Percentiles rank a stretch among this genome's conserved stretches.
Evolutionary conservation across 192 early-diverging fungal species (phyloP).

Genomic region (Radiomyces spectabilis): DNA sequence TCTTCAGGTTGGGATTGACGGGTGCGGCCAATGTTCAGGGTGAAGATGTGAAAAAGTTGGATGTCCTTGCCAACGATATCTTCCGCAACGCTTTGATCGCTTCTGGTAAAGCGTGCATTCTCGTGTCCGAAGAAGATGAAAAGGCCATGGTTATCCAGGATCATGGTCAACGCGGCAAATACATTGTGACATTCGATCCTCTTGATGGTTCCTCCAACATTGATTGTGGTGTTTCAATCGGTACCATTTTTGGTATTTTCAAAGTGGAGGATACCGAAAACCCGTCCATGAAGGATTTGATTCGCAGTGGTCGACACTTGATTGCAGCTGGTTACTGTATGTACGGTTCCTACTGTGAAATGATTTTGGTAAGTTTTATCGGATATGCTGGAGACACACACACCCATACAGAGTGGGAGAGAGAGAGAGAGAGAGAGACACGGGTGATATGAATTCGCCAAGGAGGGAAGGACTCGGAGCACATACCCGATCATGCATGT

Average conservation of each 20-base stretch:
- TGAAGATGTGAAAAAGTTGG: conserved; percentile 95
- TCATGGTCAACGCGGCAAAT: conserved; percentile 67
- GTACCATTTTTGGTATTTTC: conserved; percentile 99
- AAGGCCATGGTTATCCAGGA: conserved; percentile 84
- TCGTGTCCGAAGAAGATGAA: conserved; percentile 97
- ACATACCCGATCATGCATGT: no score
- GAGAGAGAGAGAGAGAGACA: background rate
- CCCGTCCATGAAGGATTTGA: conserved; percentile 64
- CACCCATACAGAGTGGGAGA: background rate
- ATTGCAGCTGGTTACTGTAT: conserved; percentile 95
- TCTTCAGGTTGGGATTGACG: conserved; percentile 71
- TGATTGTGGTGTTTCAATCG: conserved; percentile 96
- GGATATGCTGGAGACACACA: background rate
- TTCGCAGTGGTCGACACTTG: conserved; percentile 87
- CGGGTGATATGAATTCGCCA: background rate
- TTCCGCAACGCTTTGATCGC: conserved; percentile 90
- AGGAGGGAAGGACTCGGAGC: background rate
- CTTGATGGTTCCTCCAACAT: conserved; percentile 97
- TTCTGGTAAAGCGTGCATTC: conserved; percentile 83
- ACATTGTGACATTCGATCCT: conserved; percentile 96
- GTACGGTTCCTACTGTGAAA: conserved; percentile 87
- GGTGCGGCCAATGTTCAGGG: conserved; percentile 84
- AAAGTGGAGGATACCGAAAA: conserved; percentile 51
- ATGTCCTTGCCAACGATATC: conserved; percentile 96
- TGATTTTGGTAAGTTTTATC: conserved; percentile 46